Evolutionary conservation across 1,284 basidiomycete species (phyloP), one percentile per base, ranked within the genome.

Genomic region (Papiliotrema fonsecae): DNA sequence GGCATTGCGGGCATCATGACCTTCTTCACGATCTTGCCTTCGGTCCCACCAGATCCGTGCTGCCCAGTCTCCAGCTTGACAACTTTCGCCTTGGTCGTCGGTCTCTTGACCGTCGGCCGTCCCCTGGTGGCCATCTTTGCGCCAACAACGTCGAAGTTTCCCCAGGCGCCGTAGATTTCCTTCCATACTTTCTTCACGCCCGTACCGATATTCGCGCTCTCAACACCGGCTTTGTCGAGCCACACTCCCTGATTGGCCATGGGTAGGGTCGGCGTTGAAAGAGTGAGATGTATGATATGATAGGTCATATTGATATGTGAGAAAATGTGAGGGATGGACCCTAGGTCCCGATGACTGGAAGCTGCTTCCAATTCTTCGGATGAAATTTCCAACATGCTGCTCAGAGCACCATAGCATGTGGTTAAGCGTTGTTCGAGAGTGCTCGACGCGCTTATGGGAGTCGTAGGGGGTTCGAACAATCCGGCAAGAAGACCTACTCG

Each of bases 271-370:
- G 28, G 18, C 24, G 25, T 13, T 21, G 32, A 16, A 13, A 43
- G 22, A 14, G 58, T 42, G 10, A 70, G 48, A 46, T 69, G 67
- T 14, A 64, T 56, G 22, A 86, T 79, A 58, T 87, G 82, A 73
- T 94, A 96, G 9, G 86, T 90, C 76, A 94, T 89, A 61, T 79
- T 82, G 65, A 96, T 87, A 69, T 97, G 92, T 2, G 86, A 88
- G 74, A 96, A 97, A 45, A 90, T 77, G 64, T 96, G 92, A 1
- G 83, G 58, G 28, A 94, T 82, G 50, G 85, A 81, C 16, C 84
- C 83, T 14, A 56, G 47, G 10, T 51, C 37, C 7, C 31, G 41
- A 18, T 44, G 45, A 13, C 30, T 41, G 5, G 11, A 52, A n/a
- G 1, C 30, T 27, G 24, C 18, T 16, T 19, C 13, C 14, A 50